Conservation (phyloP, 257 asterid species). For the Buddleja alternifolia region DNA sequence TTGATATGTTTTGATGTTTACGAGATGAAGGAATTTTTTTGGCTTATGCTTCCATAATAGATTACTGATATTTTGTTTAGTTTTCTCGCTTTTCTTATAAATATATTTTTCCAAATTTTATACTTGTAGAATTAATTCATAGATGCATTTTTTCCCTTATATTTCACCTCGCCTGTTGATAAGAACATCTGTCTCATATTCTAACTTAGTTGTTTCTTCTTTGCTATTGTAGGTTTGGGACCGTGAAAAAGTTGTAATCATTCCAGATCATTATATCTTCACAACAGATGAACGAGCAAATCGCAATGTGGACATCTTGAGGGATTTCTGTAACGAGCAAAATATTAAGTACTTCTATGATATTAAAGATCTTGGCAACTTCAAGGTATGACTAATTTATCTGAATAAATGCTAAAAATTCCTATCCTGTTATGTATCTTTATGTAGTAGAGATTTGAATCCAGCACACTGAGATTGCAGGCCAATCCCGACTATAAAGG, state of each 20-base stretch:
- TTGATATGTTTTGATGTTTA: background rate
- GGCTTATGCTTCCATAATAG: background rate
- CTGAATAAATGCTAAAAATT: slow-evolving; percentile 2
- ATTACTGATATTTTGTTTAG: background rate
- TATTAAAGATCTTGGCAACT: slow-evolving; percentile 86
- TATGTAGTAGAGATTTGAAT: slow-evolving; percentile 18
- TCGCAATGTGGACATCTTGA: slow-evolving; percentile 90
- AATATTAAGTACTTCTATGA: slow-evolving; percentile 91
- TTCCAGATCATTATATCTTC: slow-evolving; percentile 95
- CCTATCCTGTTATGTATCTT: slow-evolving; percentile 3
- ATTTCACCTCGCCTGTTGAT: background rate
- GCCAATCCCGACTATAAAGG: slow-evolving; percentile 98
- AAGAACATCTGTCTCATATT: background rate
- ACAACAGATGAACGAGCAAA: slow-evolving; percentile 95
- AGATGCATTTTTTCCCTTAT: background rate
- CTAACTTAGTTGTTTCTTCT: slow-evolving; percentile 22
- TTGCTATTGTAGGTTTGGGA: slow-evolving; percentile 77
- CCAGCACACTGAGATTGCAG: slow-evolving; percentile 41
- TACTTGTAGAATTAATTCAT: background rate
- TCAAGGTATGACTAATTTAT: slow-evolving; percentile 55
- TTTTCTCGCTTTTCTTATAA: background rate
- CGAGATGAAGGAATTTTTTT: background rate
- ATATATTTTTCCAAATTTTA: background rate
- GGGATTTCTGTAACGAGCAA: slow-evolving; percentile 92
- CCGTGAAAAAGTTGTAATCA: slow-evolving; percentile 83